Base-by-base conservation (phyloP, 2,329 filamentous ascomycete genomes). In the Beauveria varroae region DNA sequence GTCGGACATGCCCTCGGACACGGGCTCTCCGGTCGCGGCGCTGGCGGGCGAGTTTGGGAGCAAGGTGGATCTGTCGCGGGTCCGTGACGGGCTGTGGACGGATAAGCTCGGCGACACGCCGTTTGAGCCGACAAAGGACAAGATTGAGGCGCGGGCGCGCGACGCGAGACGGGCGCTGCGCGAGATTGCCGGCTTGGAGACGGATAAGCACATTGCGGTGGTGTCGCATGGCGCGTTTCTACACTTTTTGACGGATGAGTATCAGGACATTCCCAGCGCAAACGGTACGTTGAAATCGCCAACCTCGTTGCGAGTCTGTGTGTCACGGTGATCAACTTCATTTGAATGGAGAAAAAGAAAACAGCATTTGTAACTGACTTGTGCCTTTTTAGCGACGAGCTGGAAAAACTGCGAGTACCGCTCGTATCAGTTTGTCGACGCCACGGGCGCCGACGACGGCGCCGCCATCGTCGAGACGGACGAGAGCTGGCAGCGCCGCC, bases 231-330 rank as follows among this genome's bases (percentile, higher is more conserved):
- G 92, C 1, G 90, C 89, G 1, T 89, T 93, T 67, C 71, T 96
- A 68, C 92, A 96, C 72, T 96, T 91, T 68, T 76, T 96, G 64
- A 95, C 90, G 0, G 84, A 92, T 66, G 91, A 96, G 68, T 96
- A 87, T 85, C 79, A 85, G 59, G 88, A 86, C 47, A 81, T 82
- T 26, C 71, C 74, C 67, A 67, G 78, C 3, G 67, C 68, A 0
- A 64, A 63, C 62, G 75, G 79, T 80, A 72, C 61, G 78, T 43
- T 37, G 34, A 37, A 37, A 37, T 37, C 4, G 12, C 34, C 5
- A 37, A 3, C 30, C 30, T 14, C 30, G n/a, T n/a, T 34, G 30
- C 14, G 10, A 4, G 30, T 34, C 10, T 34, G 10, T 34, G 10
- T 34, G 10, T 34, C 30, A 12, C 12, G 30, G 30, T 12, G 40